A percentile compares a stretch with the other conserved stretches of the same genome.
Evolutionary conservation across 1,284 basidiomycete genomes (phyloP).

Genomic region (Lentinula novae-zelandiae): DNA sequence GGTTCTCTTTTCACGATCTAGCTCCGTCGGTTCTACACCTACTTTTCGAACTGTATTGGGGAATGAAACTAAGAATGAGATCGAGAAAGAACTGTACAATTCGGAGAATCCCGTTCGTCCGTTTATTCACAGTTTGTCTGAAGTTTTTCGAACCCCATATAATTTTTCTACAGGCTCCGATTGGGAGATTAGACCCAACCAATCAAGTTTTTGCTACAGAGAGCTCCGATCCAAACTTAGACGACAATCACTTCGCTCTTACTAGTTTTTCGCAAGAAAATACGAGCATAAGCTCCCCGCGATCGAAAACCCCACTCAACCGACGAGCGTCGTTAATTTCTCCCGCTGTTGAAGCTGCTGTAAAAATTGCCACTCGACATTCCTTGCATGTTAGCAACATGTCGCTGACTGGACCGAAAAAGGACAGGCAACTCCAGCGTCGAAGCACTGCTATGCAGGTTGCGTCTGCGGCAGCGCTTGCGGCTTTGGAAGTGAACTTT

Average conservation of each 20-base stretch:
- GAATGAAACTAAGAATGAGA: not conserved
- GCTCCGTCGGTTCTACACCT: not conserved
- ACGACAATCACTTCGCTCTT: not conserved
- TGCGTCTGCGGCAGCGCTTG: conserved; percentile 7
- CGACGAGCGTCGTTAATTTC: not conserved
- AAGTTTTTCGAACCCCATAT: not conserved
- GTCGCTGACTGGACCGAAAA: not conserved
- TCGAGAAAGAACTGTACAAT: not conserved
- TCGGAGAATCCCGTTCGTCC: not conserved
- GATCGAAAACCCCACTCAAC: not conserved
- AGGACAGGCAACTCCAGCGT: not conserved
- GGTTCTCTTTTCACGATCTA: not conserved
- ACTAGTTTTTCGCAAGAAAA: not conserved
- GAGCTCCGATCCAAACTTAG: not conserved
- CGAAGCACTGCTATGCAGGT: not conserved
- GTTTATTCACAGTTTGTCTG: not conserved
- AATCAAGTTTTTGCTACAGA: not conserved
- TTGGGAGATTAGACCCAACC: not conserved
- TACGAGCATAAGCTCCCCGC: not conserved
- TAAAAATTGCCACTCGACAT: conserved; percentile 1
- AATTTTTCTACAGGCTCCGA: not conserved
- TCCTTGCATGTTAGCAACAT: not conserved
- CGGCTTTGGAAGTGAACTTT: conserved; percentile 1
- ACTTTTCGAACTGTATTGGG: not conserved
- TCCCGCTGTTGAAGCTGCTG: conserved; percentile 4